A percentile compares a stretch with the other conserved stretches of the same genome.
Evolutionary conservation across 179 eudicot species (phyloP).

Genomic region (Spinacia oleracea): DNA sequence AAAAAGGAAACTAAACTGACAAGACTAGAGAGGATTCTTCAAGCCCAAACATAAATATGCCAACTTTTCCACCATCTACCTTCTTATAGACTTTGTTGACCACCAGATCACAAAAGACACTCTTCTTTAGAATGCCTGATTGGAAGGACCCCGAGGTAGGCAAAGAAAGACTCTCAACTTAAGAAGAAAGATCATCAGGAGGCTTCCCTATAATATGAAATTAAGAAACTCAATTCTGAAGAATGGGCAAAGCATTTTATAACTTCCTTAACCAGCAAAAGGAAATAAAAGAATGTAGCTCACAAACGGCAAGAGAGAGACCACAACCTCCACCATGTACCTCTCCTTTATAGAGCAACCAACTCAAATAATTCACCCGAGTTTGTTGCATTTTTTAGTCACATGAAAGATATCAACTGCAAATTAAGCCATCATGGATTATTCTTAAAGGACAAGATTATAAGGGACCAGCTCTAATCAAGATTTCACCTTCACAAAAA

Average conservation of each 20-base stretch:
- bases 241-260: neutral
- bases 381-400: neutral
- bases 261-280: neutral
- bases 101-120: neutral
- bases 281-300: neutral
- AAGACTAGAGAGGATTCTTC: neutral
- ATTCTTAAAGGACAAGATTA: neutral
- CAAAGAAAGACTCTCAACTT: neutral
- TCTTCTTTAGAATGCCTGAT: neutral
- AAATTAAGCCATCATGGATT: neutral
- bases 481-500: neutral
- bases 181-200: neutral
- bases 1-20: neutral
- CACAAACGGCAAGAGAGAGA: neutral
- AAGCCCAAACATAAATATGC: neutral
- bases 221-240: neutral
- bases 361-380: neutral
- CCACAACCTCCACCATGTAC: neutral
- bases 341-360: neutral
- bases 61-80: neutral
- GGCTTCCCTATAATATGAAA: neutral
- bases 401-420: too few relatives aligned
- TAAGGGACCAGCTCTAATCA: neutral
- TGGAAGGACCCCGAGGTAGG: neutral
- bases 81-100: neutral